Conservation (phyloP, 495 filamentous ascomycete genomes). For the Trichoderma reesei region DNA sequence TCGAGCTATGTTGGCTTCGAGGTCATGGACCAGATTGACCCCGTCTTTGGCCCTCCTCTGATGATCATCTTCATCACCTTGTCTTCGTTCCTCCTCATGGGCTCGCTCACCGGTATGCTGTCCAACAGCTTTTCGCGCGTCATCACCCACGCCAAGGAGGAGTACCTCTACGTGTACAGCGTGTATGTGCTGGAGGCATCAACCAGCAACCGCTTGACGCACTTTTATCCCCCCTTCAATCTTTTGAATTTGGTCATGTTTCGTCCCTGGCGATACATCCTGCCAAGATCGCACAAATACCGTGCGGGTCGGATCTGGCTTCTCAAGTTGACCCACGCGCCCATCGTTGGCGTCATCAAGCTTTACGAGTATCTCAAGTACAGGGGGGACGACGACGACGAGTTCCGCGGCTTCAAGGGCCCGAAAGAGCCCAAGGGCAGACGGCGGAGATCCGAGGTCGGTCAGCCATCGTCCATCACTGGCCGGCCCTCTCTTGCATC, state of each 20-base stretch:
- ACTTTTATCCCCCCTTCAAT: conserved; percentile 72
- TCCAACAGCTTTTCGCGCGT: conserved; percentile 85
- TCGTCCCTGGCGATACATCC: conserved; percentile 68
- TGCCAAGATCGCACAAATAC: conserved; percentile 57
- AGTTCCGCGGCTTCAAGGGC: conserved; percentile 25
- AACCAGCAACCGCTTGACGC: conserved; percentile 68
- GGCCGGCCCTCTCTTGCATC: conserved; percentile 7
- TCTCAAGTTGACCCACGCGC: conserved; percentile 53
- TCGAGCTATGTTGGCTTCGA: conserved; percentile 75
- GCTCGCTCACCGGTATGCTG: conserved; percentile 82
- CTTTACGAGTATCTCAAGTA: conserved; percentile 36
- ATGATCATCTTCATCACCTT: conserved; percentile 79
- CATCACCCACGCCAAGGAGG: conserved; percentile 57
- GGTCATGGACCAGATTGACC: conserved; percentile 37
- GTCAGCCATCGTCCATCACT: neutral
- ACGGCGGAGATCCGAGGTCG: neutral
- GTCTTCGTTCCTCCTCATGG: conserved; percentile 85
- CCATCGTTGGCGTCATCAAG: conserved; percentile 42
- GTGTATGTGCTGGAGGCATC: conserved; percentile 73
- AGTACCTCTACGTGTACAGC: conserved; percentile 73
- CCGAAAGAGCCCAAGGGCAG: conserved; percentile 26
- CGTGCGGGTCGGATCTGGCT: conserved; percentile 67
- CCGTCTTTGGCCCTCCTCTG: conserved; percentile 51
- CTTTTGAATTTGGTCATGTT: conserved; percentile 74
- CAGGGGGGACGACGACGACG: conserved; percentile 18